phyloP scores from a whole-genome alignment of 2,329 filamentous ascomycete genomes.

The Albophoma yamanashiensis region DNA sequence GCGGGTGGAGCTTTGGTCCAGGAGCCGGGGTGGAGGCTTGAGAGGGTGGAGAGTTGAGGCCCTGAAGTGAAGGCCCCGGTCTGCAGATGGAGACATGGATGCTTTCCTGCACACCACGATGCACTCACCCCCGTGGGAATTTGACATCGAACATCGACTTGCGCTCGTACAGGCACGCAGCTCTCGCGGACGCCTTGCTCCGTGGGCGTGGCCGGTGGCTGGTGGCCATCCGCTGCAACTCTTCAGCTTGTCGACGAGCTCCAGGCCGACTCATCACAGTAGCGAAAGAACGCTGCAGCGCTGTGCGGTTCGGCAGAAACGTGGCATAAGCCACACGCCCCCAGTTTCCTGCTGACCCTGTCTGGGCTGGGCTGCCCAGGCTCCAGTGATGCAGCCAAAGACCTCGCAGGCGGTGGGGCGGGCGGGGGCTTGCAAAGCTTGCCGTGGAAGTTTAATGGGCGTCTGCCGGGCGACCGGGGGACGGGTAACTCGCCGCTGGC shows the following conservation, averaged over 20 bases:
- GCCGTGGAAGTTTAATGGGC: background rate
- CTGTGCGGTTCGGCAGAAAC: background rate
- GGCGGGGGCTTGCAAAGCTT: background rate
- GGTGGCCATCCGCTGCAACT: background rate
- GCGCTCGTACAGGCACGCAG: background rate
- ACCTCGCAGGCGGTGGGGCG: background rate
- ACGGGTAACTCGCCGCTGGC: background rate
- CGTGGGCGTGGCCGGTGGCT: background rate
- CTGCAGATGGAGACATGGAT: background rate
- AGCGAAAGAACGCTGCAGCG: background rate
- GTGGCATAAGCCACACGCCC: background rate
- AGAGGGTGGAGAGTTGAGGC: background rate
- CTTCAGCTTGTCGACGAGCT: background rate
- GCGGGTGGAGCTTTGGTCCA: background rate
- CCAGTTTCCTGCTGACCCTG: background rate
- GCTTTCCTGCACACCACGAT: background rate
- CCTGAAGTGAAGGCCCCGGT: background rate
- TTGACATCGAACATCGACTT: background rate
- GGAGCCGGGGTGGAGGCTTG: background rate
- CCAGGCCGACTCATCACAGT: background rate
- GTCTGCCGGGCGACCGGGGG: background rate
- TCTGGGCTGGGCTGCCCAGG: background rate
- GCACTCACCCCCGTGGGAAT: background rate
- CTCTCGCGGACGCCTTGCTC: background rate
- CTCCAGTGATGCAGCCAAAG: background rate